Base-by-base conservation (phyloP, 225 moss, liverwort and hornwort species). In the Anthoceros angustus region DNA sequence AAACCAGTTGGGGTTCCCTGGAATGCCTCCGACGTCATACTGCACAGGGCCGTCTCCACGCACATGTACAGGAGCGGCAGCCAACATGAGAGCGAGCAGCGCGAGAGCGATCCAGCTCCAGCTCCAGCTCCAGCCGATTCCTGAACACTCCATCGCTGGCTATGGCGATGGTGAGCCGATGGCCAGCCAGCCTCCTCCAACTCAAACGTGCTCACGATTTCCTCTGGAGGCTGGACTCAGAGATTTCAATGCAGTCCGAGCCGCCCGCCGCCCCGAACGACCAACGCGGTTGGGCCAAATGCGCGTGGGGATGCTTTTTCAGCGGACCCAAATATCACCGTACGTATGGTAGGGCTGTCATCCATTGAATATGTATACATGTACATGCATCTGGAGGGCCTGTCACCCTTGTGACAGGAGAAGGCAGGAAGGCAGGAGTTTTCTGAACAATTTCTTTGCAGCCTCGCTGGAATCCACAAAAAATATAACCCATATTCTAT, bases 1-100 rank as follows among this genome's bases (percentile, higher is more conserved):
- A 48, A 48, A 48, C 46, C 46, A 6, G 46, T 48, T 48, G 46
- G 46, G 46, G 46, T 48, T 48, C 46, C 46, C 46, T 48, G 46
- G 46, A 48, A 48, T 48, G 46, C 18, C 5, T 48, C 46, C 46
- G 46, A 48, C 46, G 1, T 48, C 14, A 5, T 48, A 6, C 46
- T 6, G 46, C 5, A 48, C 46, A 48, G 5, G 46, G 32, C 4
- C 32, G 32, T 4, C 32, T 32, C 32, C 32, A 4, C 32, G 32
- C 32, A 32, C 32, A 32, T 1, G 32, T 32, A 32, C 32, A 4
- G 32, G 32, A 32, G 4, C 46, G 46, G 46, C 46, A 48, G 46
- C 46, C 46, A 48, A 48, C 46, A 48, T 12, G 46, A 48, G 46
- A 48, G 46, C 46, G 46, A 48, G 46, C 1, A 6, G 5, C 46